These are phyloP conservation scores for Paramecium pentaurelia DNA, from an alignment of 73 alveolate species.

Conservation along the genomic window DNA sequence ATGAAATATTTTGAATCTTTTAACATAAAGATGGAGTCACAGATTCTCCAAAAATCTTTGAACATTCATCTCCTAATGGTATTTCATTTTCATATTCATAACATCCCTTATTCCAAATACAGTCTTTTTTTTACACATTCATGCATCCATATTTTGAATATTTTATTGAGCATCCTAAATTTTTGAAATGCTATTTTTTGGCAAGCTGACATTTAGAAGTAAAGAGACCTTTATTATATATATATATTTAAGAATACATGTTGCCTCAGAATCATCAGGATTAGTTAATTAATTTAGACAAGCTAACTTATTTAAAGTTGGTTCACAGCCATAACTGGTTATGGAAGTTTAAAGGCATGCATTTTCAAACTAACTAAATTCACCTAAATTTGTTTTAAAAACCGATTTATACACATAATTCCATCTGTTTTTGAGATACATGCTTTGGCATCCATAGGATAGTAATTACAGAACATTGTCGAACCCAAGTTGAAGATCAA, in stretches of 20 bases:
- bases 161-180: background rate
- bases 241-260: background rate
- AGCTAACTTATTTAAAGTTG: constrained; percentile 3
- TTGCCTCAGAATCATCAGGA: background rate
- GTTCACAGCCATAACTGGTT: constrained; percentile 5
- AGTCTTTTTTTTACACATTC: background rate
- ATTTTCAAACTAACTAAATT: background rate
- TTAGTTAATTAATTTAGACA: background rate
- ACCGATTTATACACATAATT: background rate
- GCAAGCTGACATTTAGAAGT: background rate
- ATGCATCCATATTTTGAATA: constrained; percentile 5
- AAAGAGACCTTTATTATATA: background rate
- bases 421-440: constrained; percentile 36
- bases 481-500: background rate
- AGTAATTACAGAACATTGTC: constrained; percentile 42
- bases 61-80: background rate
- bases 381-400: background rate
- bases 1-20: background rate
- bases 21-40: background rate
- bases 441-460: constrained; percentile 29
- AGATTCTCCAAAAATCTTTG: background rate
- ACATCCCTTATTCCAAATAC: constrained; percentile 10
- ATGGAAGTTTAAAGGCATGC: background rate
- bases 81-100: background rate
- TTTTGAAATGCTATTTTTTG: background rate